Base-by-base conservation (phyloP, 495 filamentous ascomycete genomes). In the Cenococcum geophilum region DNA sequence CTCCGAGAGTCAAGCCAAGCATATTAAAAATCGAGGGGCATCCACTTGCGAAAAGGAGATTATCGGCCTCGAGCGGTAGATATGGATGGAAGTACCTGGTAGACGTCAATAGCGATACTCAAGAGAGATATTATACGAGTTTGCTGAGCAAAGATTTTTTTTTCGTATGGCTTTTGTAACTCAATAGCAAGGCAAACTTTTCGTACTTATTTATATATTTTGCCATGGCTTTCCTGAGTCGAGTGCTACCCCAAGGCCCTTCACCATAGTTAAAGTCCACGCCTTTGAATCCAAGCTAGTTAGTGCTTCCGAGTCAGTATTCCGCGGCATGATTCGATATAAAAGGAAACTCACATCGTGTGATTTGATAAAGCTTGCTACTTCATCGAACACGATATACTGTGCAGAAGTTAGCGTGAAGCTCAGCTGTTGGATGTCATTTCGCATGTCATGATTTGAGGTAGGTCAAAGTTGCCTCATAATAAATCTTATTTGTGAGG, bases 261-360 rank as follows among this genome's bases (percentile, higher is more conserved):
- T 68, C 59, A n/a, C 70, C 70, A 50, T 72, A 72, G 36, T 57
- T 65, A 51, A 70, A 59, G 35, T 66, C 55, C 18, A 11, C 32
- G 9, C 18, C 22, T 21, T 35, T 36, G 34, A 43, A 57, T 16
- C 37, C 35, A 21, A 61, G 25, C 36, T 58, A 37, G 54, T 27
- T 42, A 4, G 5, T 50, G 9, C n/a, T 59, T 40, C 2, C 6
- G 27, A 32, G 27, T 3, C 27, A 2, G 27, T 3, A 32, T 32
- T 6, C 27, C 6, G 27, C 27, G 6, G 27, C 6, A 32, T 2
- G 6, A 32, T 3, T 32, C 27, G 6, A 32, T 32, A 6, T 32
- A 3, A 32, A 6, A 32, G 27, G 2, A 2, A 32, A 32, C 27
- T 32, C 6, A 32, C 27, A 6, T 32, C 27, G 6, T 32, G 27